phyloP scores from a whole-genome alignment of 2,329 filamentous ascomycete species.

The Talaromyces islandicus region DNA sequence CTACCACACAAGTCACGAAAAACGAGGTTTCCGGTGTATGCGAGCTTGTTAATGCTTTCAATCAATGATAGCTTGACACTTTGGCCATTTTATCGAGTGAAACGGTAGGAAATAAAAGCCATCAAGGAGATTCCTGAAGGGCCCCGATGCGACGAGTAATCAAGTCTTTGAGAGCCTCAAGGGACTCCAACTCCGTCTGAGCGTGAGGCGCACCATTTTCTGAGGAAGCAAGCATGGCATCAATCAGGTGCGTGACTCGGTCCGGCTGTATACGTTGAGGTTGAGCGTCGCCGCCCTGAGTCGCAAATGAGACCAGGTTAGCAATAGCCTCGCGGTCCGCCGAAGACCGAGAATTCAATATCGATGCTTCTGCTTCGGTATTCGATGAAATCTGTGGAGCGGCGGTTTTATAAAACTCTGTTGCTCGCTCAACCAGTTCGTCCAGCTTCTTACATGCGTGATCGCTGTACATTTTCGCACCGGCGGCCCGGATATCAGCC shows the following conservation, averaged over 20 bases:
- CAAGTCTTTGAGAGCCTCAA: slow-evolving; percentile 24
- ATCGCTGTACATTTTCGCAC: slow-evolving; percentile 18
- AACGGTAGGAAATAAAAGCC: background rate
- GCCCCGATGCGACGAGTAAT: slow-evolving; percentile 25
- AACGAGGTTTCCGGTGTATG: background rate
- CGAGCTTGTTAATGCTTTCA: background rate
- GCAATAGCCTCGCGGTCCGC: slow-evolving; percentile 27
- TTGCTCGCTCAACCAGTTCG: slow-evolving; percentile 19
- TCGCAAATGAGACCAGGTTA: slow-evolving; percentile 26
- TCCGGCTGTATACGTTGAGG: slow-evolving; percentile 11
- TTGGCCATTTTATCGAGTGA: background rate
- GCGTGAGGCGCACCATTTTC: slow-evolving; percentile 20
- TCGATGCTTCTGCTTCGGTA: slow-evolving; percentile 12
- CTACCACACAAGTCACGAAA: background rate
- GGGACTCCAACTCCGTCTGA: slow-evolving; percentile 23
- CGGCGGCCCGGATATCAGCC: slow-evolving; percentile 15
- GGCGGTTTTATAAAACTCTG: slow-evolving; percentile 18
- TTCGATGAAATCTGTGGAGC: slow-evolving; percentile 15
- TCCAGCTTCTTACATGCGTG: slow-evolving; percentile 20
- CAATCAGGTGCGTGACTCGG: slow-evolving; percentile 23
- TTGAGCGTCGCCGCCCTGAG: slow-evolving; percentile 11
- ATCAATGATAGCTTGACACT: background rate
- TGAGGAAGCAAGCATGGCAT: slow-evolving; percentile 23
- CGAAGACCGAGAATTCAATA: slow-evolving; percentile 20
- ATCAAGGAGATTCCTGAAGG: slow-evolving; percentile 10